Conservation (phyloP, 2,329 filamentous ascomycete species). For the Monosporascus cannonballus region DNA sequence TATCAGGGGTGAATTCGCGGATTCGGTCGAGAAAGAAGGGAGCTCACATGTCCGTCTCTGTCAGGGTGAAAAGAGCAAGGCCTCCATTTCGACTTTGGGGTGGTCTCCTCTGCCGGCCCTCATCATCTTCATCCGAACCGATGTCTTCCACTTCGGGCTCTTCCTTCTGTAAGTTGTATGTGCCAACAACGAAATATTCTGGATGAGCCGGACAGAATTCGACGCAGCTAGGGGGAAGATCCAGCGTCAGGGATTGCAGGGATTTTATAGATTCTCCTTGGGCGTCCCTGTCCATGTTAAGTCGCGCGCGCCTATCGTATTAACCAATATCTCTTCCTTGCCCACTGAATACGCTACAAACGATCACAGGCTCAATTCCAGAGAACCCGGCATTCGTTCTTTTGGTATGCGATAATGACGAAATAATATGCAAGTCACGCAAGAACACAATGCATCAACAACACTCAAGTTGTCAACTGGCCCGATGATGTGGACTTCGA, state of each 20-base stretch:
- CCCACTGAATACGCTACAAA: too few species aligned
- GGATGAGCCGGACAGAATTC: constrained; percentile 61
- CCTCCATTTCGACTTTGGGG: constrained; percentile 66
- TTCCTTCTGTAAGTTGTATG: constrained; percentile 66
- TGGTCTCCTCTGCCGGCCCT: constrained; percentile 23
- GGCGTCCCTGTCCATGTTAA: constrained; percentile 5
- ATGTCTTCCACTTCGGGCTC: constrained; percentile 15
- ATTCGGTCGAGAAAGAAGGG: constrained; percentile 1
- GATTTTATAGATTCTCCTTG: constrained; percentile 30
- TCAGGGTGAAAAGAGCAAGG: constrained; percentile 58
- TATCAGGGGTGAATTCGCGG: constrained; percentile 5
- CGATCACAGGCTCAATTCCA: too few species aligned
- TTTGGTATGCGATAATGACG: neutral
- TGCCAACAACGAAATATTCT: constrained; percentile 71
- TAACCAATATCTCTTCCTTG: neutral
- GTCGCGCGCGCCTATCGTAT: neutral
- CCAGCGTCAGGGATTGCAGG: constrained; percentile 45
- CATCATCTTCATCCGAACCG: constrained; percentile 13
- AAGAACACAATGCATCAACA: neutral
- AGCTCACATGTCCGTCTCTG: constrained; percentile 50
- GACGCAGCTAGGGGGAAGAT: constrained; percentile 72
- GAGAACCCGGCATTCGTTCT: too few species aligned
- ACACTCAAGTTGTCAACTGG: too few species aligned
- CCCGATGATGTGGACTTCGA: too few species aligned
- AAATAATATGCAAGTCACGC: neutral